Evolutionary conservation across 352 stramenopile genomes (phyloP).

Genomic region (Phytophthora pistaciae): DNA sequence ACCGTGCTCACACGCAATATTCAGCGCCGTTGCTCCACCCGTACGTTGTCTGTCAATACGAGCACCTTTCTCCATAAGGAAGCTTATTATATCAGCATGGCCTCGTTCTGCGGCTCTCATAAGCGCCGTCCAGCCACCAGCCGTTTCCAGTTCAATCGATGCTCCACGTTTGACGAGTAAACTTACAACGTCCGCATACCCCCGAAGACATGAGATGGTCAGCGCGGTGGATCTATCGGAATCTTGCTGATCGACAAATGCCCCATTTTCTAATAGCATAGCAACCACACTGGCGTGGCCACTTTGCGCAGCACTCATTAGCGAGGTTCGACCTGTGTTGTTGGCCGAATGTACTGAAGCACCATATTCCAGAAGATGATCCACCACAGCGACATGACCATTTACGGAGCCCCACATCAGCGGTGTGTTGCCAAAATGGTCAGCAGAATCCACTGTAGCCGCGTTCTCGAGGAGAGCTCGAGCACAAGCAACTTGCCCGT

Average conservation of each 20-base stretch:
- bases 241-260: constrained; percentile 5
- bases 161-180: not conserved
- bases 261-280: constrained; percentile 14
- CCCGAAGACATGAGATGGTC: constrained; percentile 1
- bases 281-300: not conserved
- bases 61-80: constrained; percentile 2
- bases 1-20: not conserved
- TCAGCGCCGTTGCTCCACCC: not conserved
- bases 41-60: not conserved
- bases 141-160: not conserved
- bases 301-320: not conserved
- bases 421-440: not conserved
- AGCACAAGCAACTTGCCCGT: not conserved
- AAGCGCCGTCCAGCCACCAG: not conserved
- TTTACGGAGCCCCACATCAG: not conserved
- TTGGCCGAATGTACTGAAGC: not conserved
- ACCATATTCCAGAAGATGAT: not conserved
- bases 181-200: not conserved
- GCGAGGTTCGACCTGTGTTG: not conserved
- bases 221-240: not conserved
- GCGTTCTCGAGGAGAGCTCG: not conserved
- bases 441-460: not conserved
- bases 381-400: not conserved
- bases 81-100: not conserved
- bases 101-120: not conserved